phyloP scores from a whole-genome alignment of 1,284 basidiomycete genomes.

The Wallemia ichthyophaga region DNA sequence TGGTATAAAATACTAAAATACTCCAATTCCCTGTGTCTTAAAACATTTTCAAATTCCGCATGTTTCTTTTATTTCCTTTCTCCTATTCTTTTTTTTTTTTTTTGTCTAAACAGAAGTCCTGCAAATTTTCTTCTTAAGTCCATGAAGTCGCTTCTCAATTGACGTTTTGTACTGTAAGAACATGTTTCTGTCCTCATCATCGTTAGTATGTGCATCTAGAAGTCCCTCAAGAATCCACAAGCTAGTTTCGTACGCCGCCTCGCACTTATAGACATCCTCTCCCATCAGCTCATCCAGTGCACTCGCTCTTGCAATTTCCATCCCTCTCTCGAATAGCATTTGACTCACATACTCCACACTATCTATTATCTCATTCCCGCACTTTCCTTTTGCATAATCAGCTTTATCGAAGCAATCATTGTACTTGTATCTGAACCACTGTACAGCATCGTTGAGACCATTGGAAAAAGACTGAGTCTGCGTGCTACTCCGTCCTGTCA shows the following conservation, averaged over 20 bases:
- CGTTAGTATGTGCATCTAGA: slow-evolving; percentile 28
- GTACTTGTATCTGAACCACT: slow-evolving; percentile 25
- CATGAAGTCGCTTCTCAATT: neutral
- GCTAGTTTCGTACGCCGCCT: slow-evolving; percentile 78
- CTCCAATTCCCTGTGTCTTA: too few species aligned
- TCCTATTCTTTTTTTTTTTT: too few species aligned
- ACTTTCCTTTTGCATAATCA: slow-evolving; percentile 22
- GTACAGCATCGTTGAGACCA: slow-evolving; percentile 25
- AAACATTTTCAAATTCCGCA: too few species aligned
- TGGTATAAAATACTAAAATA: too few species aligned
- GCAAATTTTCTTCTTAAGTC: neutral
- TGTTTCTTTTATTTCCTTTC: too few species aligned
- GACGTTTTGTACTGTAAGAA: neutral
- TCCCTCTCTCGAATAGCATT: slow-evolving; percentile 24
- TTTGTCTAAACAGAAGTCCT: too few species aligned
- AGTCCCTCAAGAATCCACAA: slow-evolving; percentile 72
- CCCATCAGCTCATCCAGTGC: slow-evolving; percentile 70
- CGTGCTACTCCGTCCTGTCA: slow-evolving; percentile 7
- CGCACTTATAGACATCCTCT: slow-evolving; percentile 41
- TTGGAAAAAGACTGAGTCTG: slow-evolving; percentile 14
- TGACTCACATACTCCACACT: slow-evolving; percentile 20
- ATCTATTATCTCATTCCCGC: slow-evolving; percentile 20
- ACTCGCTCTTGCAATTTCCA: slow-evolving; percentile 44
- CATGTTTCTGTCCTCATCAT: neutral
- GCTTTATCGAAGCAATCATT: slow-evolving; percentile 27